phyloP scores from a whole-genome alignment of 768 basidiomycete species.

The Naematelia encephala region DNA sequence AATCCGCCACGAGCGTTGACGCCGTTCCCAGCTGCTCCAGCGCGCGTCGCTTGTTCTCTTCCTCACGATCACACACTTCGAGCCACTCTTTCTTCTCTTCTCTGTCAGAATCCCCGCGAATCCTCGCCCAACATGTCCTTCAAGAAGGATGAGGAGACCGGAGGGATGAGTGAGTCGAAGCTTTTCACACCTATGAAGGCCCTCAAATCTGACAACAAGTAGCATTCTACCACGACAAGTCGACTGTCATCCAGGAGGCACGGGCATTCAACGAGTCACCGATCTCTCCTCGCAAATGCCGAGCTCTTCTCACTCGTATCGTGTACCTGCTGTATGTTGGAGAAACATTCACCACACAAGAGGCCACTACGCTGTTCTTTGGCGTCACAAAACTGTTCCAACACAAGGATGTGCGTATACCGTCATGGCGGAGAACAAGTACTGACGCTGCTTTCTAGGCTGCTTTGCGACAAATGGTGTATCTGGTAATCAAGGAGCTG shows the following conservation, averaged over 20 bases:
- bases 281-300: constrained; percentile 94
- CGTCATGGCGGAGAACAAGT: not conserved
- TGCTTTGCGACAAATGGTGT: constrained; percentile 94
- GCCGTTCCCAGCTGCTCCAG: constrained; percentile 3
- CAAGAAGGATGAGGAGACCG: constrained; percentile 92
- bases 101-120: not conserved
- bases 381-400: constrained; percentile 98
- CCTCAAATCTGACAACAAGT: constrained; percentile 8
- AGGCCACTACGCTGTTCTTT: constrained; percentile 97
- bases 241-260: constrained; percentile 96
- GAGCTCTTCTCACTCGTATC: constrained; percentile 91
- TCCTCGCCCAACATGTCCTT: constrained; percentile 58
- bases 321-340: constrained; percentile 95
- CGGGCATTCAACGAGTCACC: constrained; percentile 99
- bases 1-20: not conserved
- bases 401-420: constrained; percentile 85
- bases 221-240: constrained; percentile 69
- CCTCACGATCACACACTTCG: no score
- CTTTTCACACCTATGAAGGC: no score
- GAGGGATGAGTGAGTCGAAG: constrained; percentile 78
- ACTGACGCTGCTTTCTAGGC: constrained; percentile 9
- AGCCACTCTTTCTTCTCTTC: no score
- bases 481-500: constrained; percentile 96
- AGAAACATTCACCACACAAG: constrained; percentile 89
- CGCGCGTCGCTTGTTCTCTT: constrained; percentile 1